Conservation (phyloP, 805 yeast genomes). For the Barnettozyma wickerhamii region DNA sequence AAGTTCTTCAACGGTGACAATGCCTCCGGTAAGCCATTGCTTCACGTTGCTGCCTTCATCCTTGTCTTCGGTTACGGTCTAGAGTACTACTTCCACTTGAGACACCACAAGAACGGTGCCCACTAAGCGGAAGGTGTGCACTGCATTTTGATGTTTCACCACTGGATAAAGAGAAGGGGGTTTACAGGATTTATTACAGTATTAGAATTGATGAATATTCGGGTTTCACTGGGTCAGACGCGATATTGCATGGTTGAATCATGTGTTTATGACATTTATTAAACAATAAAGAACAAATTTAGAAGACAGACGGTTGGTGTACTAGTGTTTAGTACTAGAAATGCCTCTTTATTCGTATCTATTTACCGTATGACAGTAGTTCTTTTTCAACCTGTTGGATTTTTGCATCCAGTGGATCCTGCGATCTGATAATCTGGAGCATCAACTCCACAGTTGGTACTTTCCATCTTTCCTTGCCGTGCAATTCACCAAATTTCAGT, state of each 20-base stretch:
- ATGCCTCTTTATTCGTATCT: background rate
- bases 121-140: too few species aligned
- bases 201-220: conserved; percentile 7
- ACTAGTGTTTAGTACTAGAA: background rate
- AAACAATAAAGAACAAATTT: background rate
- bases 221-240: background rate
- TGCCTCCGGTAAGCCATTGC: conserved; percentile 77
- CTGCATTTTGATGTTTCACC: conserved; percentile 29
- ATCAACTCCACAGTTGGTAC: conserved; percentile 44
- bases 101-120: conserved; percentile 51
- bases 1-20: conserved; percentile 81
- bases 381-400: conserved; percentile 1
- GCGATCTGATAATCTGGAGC: conserved; percentile 32
- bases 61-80: conserved; percentile 79
- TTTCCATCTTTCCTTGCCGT: conserved; percentile 58
- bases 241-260: conserved; percentile 3
- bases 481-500: conserved; percentile 37
- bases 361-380: conserved; percentile 1
- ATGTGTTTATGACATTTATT: background rate
- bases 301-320: background rate
- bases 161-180: background rate
- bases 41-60: conserved; percentile 69
- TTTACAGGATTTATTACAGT: background rate
- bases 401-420: conserved; percentile 1
- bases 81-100: conserved; percentile 90